Conservation (phyloP, 1,284 basidiomycete species). For the Tremellales sp. region DNA sequence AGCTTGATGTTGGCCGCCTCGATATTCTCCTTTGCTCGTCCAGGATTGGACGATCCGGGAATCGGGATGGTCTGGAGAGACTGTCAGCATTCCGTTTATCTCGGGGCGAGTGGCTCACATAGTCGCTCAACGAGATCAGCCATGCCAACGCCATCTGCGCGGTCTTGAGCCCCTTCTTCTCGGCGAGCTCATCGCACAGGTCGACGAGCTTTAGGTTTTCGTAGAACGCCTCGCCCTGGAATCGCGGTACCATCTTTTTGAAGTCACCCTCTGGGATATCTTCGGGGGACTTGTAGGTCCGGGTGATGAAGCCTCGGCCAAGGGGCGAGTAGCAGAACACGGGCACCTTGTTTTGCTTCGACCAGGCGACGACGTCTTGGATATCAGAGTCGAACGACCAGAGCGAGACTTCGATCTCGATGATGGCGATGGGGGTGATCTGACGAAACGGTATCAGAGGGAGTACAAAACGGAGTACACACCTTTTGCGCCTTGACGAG, state of each 20-base stretch:
- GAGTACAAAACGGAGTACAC: background rate
- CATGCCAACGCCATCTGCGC: constrained; percentile 63
- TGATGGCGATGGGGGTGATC: constrained; percentile 54
- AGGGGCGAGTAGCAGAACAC: constrained; percentile 61
- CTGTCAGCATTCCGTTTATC: background rate
- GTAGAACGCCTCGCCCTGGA: constrained; percentile 53
- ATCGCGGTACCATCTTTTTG: constrained; percentile 30
- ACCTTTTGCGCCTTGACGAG: constrained; percentile 27
- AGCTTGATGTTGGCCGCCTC: constrained; percentile 51
- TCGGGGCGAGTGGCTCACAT: constrained; percentile 34
- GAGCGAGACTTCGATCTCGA: constrained; percentile 58
- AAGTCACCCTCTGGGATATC: constrained; percentile 54
- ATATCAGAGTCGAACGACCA: constrained; percentile 54
- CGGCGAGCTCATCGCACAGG: constrained; percentile 51
- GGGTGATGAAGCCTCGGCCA: constrained; percentile 59
- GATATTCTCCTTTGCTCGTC: constrained; percentile 54
- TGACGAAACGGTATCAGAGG: constrained; percentile 17
- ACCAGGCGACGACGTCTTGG: constrained; percentile 45
- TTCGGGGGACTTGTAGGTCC: constrained; percentile 52
- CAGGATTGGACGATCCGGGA: constrained; percentile 54
- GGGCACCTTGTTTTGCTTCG: constrained; percentile 53
- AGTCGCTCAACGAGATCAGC: constrained; percentile 53
- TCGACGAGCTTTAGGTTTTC: constrained; percentile 59
- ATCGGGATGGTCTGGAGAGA: constrained; percentile 53
- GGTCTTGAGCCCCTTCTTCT: constrained; percentile 54